Evolutionary conservation across 805 yeast species (phyloP).

Genomic region (Lipomyces sp.): DNA sequence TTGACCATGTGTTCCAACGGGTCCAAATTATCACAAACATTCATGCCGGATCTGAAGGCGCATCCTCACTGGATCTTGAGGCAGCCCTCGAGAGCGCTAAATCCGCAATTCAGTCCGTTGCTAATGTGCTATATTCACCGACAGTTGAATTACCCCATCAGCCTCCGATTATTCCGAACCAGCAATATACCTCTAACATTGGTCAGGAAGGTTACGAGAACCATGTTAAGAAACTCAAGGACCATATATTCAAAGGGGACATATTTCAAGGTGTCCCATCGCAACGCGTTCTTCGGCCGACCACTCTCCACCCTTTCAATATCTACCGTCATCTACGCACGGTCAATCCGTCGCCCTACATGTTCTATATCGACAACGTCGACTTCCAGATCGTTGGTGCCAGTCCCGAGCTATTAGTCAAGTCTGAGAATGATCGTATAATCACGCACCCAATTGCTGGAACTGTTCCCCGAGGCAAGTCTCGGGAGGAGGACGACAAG

Average conservation of each 20-base stretch:
- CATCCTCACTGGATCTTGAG: constrained; percentile 46
- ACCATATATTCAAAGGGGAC: constrained; percentile 87
- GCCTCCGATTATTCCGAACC: constrained; percentile 67
- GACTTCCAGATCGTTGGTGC: constrained; percentile 98
- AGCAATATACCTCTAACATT: constrained; percentile 80
- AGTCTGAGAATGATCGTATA: constrained; percentile 76
- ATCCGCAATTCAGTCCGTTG: constrained; percentile 54
- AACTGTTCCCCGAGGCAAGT: constrained; percentile 86
- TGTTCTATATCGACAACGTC: constrained; percentile 88
- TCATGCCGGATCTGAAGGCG: constrained; percentile 49
- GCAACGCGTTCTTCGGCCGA: constrained; percentile 93
- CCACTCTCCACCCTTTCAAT: constrained; percentile 94
- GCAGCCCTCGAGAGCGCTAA: constrained; percentile 63
- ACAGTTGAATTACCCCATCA: constrained; percentile 69
- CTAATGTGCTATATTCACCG: constrained; percentile 51
- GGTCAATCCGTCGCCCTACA: constrained; percentile 96
- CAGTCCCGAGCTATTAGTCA: constrained; percentile 91
- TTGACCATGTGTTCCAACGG: constrained; percentile 92
- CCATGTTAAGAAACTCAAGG: constrained; percentile 75
- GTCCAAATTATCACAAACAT: constrained; percentile 88
- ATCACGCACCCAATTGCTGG: constrained; percentile 99
- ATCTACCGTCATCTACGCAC: constrained; percentile 92
- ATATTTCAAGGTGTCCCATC: constrained; percentile 98
- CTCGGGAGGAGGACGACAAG: constrained; percentile 87
- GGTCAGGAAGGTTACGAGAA: constrained; percentile 92